Conservation (phyloP, 305 asterid genomes). For the Fraxinus greggii region DNA sequence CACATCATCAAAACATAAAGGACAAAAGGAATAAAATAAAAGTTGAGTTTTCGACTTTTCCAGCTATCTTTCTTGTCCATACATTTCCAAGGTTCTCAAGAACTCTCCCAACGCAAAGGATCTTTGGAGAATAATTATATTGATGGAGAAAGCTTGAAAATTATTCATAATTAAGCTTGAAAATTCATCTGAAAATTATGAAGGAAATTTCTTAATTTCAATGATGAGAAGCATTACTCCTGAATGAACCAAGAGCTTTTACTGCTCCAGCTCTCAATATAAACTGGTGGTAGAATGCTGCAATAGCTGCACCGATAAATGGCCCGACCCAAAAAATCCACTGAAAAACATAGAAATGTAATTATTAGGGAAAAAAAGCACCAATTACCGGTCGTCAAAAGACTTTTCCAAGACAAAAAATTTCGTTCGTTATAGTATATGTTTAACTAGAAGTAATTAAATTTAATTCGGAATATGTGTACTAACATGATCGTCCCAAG, state of each 20-base stretch:
- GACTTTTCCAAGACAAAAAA: background rate
- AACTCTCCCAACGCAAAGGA: background rate
- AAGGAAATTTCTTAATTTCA: conserved; percentile 13
- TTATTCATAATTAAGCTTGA: conserved; percentile 27
- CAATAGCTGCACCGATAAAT: conserved; percentile 69
- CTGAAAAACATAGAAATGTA: conserved; percentile 30
- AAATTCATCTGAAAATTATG: background rate
- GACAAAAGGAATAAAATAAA: conserved; percentile 4
- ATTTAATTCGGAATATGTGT: background rate
- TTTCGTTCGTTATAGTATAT: too few relatives aligned
- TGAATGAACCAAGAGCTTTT: conserved; percentile 68
- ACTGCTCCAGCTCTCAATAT: conserved; percentile 68
- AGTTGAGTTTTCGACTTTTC: background rate
- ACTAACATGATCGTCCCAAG: background rate
- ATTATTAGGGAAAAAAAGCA: background rate
- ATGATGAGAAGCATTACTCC: conserved; percentile 43
- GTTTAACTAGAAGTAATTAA: background rate
- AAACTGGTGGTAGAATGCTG: conserved; percentile 75
- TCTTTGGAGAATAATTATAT: background rate
- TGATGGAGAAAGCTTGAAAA: conserved; percentile 11
- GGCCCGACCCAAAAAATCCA: conserved; percentile 93
- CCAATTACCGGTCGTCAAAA: background rate
- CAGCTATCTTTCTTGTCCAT: background rate
- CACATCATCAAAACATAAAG: background rate
- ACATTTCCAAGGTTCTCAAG: conserved; percentile 2